phyloP scores from a whole-genome alignment of 768 basidiomycete genomes.

The Pholiota molesta region DNA sequence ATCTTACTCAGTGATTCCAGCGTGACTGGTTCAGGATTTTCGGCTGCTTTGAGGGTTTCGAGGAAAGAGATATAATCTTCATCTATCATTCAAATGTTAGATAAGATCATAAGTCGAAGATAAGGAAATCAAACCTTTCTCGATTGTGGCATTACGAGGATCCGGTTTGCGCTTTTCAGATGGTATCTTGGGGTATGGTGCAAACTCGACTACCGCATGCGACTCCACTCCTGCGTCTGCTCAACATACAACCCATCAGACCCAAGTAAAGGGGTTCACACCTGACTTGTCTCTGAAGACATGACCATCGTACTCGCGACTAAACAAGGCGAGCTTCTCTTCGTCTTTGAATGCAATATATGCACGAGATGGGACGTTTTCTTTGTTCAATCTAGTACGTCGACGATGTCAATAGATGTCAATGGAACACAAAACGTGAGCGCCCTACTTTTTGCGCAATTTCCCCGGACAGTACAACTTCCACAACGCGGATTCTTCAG shows the following conservation, averaged over 20 bases:
- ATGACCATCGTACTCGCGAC: slow-evolving; percentile 89
- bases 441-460: slow-evolving; percentile 62
- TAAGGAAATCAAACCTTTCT: slow-evolving; percentile 63
- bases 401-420: slow-evolving; percentile 9
- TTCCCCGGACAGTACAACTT: slow-evolving; percentile 71
- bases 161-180: slow-evolving; percentile 77
- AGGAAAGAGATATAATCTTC: slow-evolving; percentile 86
- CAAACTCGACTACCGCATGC: slow-evolving; percentile 89
- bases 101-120: not conserved
- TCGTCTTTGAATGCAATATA: slow-evolving; percentile 88
- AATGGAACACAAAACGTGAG: slow-evolving; percentile 9
- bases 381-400: slow-evolving; percentile 71
- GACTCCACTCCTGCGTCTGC: slow-evolving; percentile 78
- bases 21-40: slow-evolving; percentile 56
- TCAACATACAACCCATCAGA: slow-evolving; percentile 8
- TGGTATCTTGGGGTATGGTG: slow-evolving; percentile 89
- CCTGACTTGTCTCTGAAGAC: slow-evolving; percentile 91
- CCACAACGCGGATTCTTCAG: slow-evolving; percentile 71
- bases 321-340: slow-evolving; percentile 73
- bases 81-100: slow-evolving; percentile 45
- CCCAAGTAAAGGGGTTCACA: slow-evolving; percentile 33
- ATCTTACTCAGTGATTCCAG: slow-evolving; percentile 65
- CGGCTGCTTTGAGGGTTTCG: slow-evolving; percentile 61
- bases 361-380: slow-evolving; percentile 84
- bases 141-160: slow-evolving; percentile 83